phyloP scores from a whole-genome alignment of 495 filamentous ascomycete species.

The Neurospora hispaniola region DNA sequence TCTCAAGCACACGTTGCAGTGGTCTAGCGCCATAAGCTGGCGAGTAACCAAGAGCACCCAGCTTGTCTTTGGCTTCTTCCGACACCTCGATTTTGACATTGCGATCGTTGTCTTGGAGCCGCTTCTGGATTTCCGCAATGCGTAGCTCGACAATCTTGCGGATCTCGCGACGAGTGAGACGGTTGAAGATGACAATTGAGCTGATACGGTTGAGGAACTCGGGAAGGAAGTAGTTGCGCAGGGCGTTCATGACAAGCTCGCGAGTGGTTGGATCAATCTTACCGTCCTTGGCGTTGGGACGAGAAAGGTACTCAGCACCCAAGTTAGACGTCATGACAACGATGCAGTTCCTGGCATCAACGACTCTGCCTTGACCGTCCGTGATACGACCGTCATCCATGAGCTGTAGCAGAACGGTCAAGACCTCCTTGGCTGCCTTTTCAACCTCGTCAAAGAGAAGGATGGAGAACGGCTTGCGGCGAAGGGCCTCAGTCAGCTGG shows the following conservation, averaged over 20 bases:
- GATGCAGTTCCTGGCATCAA: constrained; percentile 95
- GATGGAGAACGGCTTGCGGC: constrained; percentile 93
- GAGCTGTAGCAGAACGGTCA: constrained; percentile 92
- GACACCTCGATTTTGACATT: constrained; percentile 69
- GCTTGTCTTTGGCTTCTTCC: constrained; percentile 77
- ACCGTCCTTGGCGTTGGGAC: constrained; percentile 64
- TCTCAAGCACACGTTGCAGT: constrained; percentile 79
- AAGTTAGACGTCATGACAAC: constrained; percentile 98
- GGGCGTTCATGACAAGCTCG: constrained; percentile 77
- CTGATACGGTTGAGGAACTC: constrained; percentile 98
- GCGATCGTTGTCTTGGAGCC: constrained; percentile 66
- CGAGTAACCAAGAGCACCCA: constrained; percentile 80
- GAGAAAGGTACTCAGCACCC: constrained; percentile 85
- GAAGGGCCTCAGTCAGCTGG: constrained; percentile 87
- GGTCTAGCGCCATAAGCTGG: constrained; percentile 91
- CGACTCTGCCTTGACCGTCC: constrained; percentile 86
- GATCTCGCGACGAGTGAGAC: constrained; percentile 78
- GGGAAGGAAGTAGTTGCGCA: constrained; percentile 91
- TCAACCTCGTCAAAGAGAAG: constrained; percentile 96
- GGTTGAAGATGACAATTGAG: constrained; percentile 96
- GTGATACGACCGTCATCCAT: constrained; percentile 99
- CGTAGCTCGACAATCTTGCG: constrained; percentile 92
- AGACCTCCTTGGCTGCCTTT: constrained; percentile 94
- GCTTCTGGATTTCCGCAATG: constrained; percentile 79
- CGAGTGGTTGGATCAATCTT: constrained; percentile 77